Conservation (phyloP, 169 alveolate species). For the Plasmodium cynomolgi region DNA sequence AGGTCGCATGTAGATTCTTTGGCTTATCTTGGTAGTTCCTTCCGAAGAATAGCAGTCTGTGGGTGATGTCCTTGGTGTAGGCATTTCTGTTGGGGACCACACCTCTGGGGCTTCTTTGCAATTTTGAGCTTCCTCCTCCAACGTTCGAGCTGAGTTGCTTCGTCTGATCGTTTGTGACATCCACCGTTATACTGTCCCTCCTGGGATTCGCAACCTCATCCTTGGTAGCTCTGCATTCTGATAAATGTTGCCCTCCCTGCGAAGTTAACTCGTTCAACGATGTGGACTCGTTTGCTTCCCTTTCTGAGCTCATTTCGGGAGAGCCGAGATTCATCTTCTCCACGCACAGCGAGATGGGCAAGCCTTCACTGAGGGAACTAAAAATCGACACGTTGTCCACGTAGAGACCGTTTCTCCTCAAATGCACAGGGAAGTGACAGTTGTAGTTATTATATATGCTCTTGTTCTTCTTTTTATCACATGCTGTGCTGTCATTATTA, state of each 20-base stretch:
- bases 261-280: background rate
- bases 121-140: background rate
- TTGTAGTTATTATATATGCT: constrained; percentile 72
- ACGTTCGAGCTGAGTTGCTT: background rate
- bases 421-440: constrained; percentile 76
- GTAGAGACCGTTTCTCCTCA: constrained; percentile 74
- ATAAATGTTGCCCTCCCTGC: background rate
- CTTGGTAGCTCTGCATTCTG: background rate
- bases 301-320: background rate
- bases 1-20: constrained; percentile 45
- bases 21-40: constrained; percentile 18
- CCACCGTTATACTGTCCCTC: background rate
- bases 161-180: background rate
- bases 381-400: constrained; percentile 57
- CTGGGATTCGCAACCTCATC: background rate
- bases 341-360: constrained; percentile 1
- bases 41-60: background rate
- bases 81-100: background rate
- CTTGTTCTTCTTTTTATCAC: constrained; percentile 14
- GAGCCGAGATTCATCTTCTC: background rate
- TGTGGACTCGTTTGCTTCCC: background rate
- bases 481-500: background rate
- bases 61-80: constrained; percentile 16
- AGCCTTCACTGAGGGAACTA: constrained; percentile 29
- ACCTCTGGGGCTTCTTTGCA: background rate